A percentile compares a stretch with the other conserved stretches of the same genome.
Conservation (phyloP, 1,139 yeast genomes). For the Komagataea norvegica region DNA sequence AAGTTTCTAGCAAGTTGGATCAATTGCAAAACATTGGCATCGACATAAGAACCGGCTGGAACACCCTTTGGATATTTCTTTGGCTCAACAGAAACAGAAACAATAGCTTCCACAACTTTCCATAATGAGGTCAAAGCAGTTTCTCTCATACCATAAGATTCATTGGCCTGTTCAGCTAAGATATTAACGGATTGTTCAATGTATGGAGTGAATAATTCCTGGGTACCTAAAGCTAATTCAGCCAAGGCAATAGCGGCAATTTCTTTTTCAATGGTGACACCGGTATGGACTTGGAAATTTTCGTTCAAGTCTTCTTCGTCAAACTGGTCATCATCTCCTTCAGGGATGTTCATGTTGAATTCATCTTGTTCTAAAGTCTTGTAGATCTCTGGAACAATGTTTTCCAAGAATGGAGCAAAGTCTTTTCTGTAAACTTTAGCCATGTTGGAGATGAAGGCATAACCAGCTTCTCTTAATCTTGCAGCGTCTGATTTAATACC, state of each 20-base stretch:
- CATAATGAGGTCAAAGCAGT: slow-evolving; percentile 80
- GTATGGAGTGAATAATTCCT: slow-evolving; percentile 71
- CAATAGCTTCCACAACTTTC: slow-evolving; percentile 74
- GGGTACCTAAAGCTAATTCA: slow-evolving; percentile 84
- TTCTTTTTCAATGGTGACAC: slow-evolving; percentile 94
- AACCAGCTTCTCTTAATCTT: slow-evolving; percentile 90
- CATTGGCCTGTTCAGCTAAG: slow-evolving; percentile 70
- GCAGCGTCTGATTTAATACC: slow-evolving; percentile 76
- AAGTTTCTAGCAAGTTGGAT: slow-evolving; percentile 62
- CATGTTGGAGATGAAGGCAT: slow-evolving; percentile 90
- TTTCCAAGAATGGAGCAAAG: slow-evolving; percentile 79
- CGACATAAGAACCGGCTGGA: slow-evolving; percentile 58
- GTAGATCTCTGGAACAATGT: slow-evolving; percentile 78
- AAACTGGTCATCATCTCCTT: slow-evolving; percentile 35
- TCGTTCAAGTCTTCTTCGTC: slow-evolving; percentile 49
- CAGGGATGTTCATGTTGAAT: slow-evolving; percentile 44
- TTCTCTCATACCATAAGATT: slow-evolving; percentile 88
- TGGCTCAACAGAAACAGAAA: slow-evolving; percentile 49
- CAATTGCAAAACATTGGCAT: slow-evolving; percentile 52
- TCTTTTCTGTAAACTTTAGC: slow-evolving; percentile 92
- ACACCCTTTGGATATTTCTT: slow-evolving; percentile 67
- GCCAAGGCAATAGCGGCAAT: slow-evolving; percentile 92
- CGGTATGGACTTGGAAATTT: slow-evolving; percentile 83
- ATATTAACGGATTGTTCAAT: slow-evolving; percentile 66
- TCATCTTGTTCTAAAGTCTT: slow-evolving; percentile 82